Base-by-base conservation (phyloP, 2,329 filamentous ascomycete species). In the Scedosporium apiospermum region DNA sequence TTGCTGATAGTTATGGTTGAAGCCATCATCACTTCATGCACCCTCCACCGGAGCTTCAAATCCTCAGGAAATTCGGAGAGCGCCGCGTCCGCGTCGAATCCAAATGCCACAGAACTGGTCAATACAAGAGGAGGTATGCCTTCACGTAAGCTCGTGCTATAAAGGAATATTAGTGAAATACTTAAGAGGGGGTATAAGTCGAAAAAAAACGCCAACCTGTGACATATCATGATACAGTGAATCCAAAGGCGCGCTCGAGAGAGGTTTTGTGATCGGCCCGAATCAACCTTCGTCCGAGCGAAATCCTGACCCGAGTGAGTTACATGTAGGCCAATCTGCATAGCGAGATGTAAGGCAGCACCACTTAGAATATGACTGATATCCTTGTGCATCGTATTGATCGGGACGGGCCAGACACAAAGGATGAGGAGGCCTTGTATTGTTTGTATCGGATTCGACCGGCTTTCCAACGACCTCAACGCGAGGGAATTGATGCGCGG, bases 371-470 rank as follows among this genome's bases (percentile, higher is more conserved):
- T 69, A 63, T 73, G 71, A n/a, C 71, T 73, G 64, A 73, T 72
- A 57, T 76, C 74, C 51, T 74, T 74, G 65, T 73, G 74, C 70
- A 74, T 75, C 34, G 73, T 76, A 55, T 74, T 74, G 10, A 75
- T 73, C 6, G 75, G 74, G 30, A 76, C 65, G 3, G 74, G 71
- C 75, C 75, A 77, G 18, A 74, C 72, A 57, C 74, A 76, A 10
- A 77, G 70, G 9, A 76, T 69, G 4, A 77, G 64, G 9, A 75
- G 66, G 16, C 72, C 74, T 63, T 76, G 73, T 23, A 77, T 77
- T 14, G 73, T 71, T 14, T 73, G 70, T 61, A 75, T 72, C 10
- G 64, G 61, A 38, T 64, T 63, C 18, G 64, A 4, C 4, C 71
- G 73, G 10, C 71, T 69, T 3, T 72, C 70, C 14, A 73, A 67